Evolutionary conservation across 2,329 filamentous ascomycete genomes (phyloP).

Genomic region (Alternaria consortialis): DNA sequence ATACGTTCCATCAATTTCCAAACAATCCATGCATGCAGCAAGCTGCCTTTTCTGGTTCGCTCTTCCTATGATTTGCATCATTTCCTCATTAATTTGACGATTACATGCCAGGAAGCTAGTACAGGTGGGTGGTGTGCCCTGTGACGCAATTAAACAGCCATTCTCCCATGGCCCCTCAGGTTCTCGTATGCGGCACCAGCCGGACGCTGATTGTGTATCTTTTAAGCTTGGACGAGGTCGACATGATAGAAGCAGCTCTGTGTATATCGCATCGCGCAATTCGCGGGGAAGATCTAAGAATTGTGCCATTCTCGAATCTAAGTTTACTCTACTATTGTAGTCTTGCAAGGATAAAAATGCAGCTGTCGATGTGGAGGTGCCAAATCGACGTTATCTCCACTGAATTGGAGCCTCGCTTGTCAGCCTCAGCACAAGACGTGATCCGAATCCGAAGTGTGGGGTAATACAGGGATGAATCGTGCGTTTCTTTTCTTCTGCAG

Average conservation of each 20-base stretch:
- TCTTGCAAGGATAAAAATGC: background rate
- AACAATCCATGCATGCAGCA: slow-evolving; percentile 40
- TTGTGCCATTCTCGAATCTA: slow-evolving; percentile 26
- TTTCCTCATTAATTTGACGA: slow-evolving; percentile 42
- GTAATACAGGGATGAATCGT: background rate
- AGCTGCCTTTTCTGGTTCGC: slow-evolving; percentile 28
- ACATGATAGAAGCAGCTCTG: slow-evolving; percentile 34
- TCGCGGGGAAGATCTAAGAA: slow-evolving; percentile 45
- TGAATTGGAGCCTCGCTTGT: background rate
- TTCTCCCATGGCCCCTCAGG: slow-evolving; percentile 29
- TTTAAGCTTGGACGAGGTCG: slow-evolving; percentile 29
- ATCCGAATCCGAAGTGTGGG: slow-evolving; percentile 2
- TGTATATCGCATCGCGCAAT: slow-evolving; percentile 47
- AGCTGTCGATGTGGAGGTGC: background rate
- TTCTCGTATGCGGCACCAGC: slow-evolving; percentile 27
- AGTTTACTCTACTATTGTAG: background rate
- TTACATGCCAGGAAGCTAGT: slow-evolving; percentile 42
- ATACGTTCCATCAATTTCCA: slow-evolving; percentile 40
- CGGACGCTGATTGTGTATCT: slow-evolving; percentile 29
- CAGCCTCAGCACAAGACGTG: background rate
- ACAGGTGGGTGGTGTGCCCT: slow-evolving; percentile 36
- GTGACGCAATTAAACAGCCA: slow-evolving; percentile 37
- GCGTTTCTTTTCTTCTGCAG: background rate
- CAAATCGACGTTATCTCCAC: background rate
- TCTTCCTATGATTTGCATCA: slow-evolving; percentile 32